Evolutionary conservation across 108 stramenopile genomes (phyloP).

Genomic region (Mediolabrus comicus): DNA sequence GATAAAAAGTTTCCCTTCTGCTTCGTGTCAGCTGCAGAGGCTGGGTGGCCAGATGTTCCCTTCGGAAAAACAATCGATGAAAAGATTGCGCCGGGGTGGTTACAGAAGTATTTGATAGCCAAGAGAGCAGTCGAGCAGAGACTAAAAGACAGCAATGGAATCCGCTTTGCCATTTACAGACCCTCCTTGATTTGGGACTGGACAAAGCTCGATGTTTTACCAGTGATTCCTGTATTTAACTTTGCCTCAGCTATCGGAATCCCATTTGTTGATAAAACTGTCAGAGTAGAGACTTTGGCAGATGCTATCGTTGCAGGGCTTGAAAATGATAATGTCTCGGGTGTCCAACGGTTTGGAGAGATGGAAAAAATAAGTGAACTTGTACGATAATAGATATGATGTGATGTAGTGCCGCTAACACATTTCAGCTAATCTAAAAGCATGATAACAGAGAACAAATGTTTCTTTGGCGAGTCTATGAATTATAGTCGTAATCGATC

Average conservation of each 20-base stretch:
- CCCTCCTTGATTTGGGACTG: constrained; percentile 84
- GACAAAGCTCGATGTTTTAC: constrained; percentile 70
- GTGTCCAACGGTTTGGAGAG: constrained; percentile 49
- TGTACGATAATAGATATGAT: constrained; percentile 33
- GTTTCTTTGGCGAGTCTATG: not conserved
- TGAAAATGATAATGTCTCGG: constrained; percentile 43
- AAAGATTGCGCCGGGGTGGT: constrained; percentile 72
- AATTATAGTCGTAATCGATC: no score
- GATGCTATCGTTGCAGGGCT: constrained; percentile 72
- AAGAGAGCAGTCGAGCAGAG: constrained; percentile 75
- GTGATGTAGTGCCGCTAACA: no score
- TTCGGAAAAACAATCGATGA: constrained; percentile 63
- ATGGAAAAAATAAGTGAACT: constrained; percentile 50
- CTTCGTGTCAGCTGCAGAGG: constrained; percentile 83
- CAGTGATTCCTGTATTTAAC: constrained; percentile 73
- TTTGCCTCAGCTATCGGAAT: constrained; percentile 65
- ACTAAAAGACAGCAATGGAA: constrained; percentile 31
- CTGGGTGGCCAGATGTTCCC: constrained; percentile 81
- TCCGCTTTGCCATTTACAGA: constrained; percentile 68
- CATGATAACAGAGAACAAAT: not conserved
- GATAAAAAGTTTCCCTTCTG: constrained; percentile 56
- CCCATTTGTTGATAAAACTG: constrained; percentile 85
- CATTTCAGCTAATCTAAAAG: no score
- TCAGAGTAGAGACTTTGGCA: constrained; percentile 75
- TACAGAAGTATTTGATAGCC: constrained; percentile 66